These are phyloP conservation scores for Penicillium polonicum DNA, from an alignment of 2,329 filamentous ascomycete species.

Conservation along the genomic window DNA sequence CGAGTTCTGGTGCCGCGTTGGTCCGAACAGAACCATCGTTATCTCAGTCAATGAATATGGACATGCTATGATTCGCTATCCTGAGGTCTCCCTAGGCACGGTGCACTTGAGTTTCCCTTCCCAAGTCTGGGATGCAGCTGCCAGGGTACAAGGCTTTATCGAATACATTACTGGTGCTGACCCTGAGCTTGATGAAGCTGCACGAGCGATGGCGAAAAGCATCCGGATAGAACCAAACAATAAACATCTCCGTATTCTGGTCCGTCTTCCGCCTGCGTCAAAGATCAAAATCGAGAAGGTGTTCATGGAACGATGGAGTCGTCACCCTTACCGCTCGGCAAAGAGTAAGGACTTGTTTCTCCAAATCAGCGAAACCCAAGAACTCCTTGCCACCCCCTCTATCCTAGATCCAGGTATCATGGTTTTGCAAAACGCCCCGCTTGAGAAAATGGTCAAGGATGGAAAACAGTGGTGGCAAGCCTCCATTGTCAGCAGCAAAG, in stretches of 20 bases:
- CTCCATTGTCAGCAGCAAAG: slow-evolving; percentile 37
- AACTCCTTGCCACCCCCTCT: slow-evolving; percentile 28
- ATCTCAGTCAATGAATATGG: slow-evolving; percentile 37
- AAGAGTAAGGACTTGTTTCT: slow-evolving; percentile 30
- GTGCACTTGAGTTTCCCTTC: slow-evolving; percentile 42
- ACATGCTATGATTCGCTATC: slow-evolving; percentile 27
- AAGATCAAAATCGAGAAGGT: slow-evolving; percentile 34
- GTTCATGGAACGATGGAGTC: slow-evolving; percentile 36
- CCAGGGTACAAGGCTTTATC: slow-evolving; percentile 30
- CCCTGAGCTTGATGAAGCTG: slow-evolving; percentile 29
- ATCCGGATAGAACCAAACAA: slow-evolving; percentile 35
- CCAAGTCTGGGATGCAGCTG: slow-evolving; percentile 42
- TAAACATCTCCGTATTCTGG: slow-evolving; percentile 29
- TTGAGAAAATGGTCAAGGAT: slow-evolving; percentile 32
- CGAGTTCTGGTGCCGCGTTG: slow-evolving; percentile 42
- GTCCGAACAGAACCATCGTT: slow-evolving; percentile 30
- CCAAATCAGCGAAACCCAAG: slow-evolving; percentile 42
- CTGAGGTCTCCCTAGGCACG: slow-evolving; percentile 30
- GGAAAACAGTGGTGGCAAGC: slow-evolving; percentile 42
- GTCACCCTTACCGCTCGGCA: slow-evolving; percentile 28
- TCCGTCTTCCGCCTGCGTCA: slow-evolving; percentile 20
- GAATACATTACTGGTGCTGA: slow-evolving; percentile 24
- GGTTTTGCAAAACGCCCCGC: slow-evolving; percentile 27
- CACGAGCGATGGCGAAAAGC: slow-evolving; percentile 33
- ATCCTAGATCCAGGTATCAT: slow-evolving; percentile 25